A percentile compares a stretch with the other conserved stretches of the same genome.
Evolutionary conservation across 331 rosid genomes (phyloP).

Genomic region (Dryas integrifolia): DNA sequence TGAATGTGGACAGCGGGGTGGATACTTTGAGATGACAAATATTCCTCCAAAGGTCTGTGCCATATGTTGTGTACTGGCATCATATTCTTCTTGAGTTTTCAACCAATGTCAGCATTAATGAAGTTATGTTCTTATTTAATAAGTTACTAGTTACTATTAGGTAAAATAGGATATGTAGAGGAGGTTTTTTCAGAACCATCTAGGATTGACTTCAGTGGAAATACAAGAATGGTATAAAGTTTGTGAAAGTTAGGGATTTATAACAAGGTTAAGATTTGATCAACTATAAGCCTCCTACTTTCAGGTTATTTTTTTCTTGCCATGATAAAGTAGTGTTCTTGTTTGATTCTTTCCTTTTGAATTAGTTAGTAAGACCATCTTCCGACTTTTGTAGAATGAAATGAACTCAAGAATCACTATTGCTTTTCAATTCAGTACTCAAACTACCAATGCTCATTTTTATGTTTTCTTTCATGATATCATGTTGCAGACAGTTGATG

Average conservation of each 20-base stretch:
- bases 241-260: constrained; percentile 3
- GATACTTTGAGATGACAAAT: constrained; percentile 96
- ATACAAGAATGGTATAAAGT: constrained; percentile 6
- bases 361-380: not conserved
- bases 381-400: constrained; percentile 2
- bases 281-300: not conserved
- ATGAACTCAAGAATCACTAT: constrained; percentile 1
- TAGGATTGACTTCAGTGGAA: constrained; percentile 6
- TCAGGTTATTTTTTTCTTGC: constrained; percentile 3
- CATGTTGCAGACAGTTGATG: constrained; percentile 82
- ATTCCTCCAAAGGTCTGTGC: constrained; percentile 79
- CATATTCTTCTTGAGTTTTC: constrained; percentile 10
- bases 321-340: constrained; percentile 5
- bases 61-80: constrained; percentile 7
- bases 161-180: not conserved
- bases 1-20: constrained; percentile 99
- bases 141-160: no score
- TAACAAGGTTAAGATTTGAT: constrained; percentile 1
- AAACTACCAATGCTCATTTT: constrained; percentile 16
- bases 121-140: not conserved
- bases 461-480: constrained; percentile 27
- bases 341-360: not conserved
- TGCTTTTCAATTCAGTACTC: not conserved
- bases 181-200: not conserved
- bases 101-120: not conserved